These are phyloP conservation scores for Pythium volutum DNA, from an alignment of 352 stramenopile species.

Conservation along the genomic window DNA sequence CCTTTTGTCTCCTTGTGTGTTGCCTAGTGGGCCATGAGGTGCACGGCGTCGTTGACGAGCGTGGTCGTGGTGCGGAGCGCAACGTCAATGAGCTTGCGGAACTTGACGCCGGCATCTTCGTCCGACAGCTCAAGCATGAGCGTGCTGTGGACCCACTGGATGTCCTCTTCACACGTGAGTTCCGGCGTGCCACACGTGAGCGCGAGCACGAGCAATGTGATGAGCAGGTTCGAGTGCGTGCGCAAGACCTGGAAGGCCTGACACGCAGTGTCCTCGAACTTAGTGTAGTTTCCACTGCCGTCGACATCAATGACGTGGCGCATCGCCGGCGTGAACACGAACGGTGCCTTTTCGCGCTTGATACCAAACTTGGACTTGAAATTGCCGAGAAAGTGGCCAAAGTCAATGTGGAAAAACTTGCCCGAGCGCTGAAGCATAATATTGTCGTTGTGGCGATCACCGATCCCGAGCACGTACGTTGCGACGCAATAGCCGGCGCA, in stretches of 20 bases:
- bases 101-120: constrained; percentile 50
- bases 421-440: constrained; percentile 93
- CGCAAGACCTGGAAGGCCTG: constrained; percentile 74
- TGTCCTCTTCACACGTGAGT: constrained; percentile 57
- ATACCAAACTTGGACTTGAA: constrained; percentile 93
- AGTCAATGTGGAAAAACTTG: constrained; percentile 97
- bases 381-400: constrained; percentile 95
- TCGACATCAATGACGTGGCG: constrained; percentile 80
- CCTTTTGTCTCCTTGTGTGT: neutral
- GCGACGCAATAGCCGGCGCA: constrained; percentile 92
- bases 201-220: constrained; percentile 78
- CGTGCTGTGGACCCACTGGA: constrained; percentile 78
- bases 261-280: constrained; percentile 69
- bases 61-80: constrained; percentile 76
- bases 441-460: constrained; percentile 94
- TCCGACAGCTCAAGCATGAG: constrained; percentile 78
- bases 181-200: constrained; percentile 82
- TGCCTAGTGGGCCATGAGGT: constrained; percentile 75
- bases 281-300: constrained; percentile 63
- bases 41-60: constrained; percentile 80
- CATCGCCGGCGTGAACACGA: constrained; percentile 93
- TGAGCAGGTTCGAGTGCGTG: constrained; percentile 72
- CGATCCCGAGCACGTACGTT: constrained; percentile 92
- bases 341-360: constrained; percentile 88
- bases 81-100: constrained; percentile 77